Evolutionary conservation across 2,329 filamentous ascomycete genomes (phyloP).

Genomic region (Colletotrichum sp.): DNA sequence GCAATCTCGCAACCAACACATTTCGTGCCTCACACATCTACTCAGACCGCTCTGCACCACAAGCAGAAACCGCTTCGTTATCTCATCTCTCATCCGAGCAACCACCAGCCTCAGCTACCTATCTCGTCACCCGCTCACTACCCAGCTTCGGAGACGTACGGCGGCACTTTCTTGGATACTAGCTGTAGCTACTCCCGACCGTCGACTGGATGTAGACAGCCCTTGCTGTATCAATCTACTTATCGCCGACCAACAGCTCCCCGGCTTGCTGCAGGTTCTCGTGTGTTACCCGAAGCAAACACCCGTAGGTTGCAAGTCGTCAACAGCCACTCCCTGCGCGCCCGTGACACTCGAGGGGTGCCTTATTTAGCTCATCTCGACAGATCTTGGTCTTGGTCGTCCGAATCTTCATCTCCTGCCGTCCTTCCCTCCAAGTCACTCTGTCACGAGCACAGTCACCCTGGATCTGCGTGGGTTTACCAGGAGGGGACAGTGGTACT

Average conservation of each 20-base stretch:
- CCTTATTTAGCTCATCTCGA: constrained; percentile 18
- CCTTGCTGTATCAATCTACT: neutral
- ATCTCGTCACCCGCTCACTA: neutral
- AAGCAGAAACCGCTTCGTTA: neutral
- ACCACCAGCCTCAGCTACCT: neutral
- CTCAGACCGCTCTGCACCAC: neutral
- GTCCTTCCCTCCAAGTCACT: constrained; percentile 5
- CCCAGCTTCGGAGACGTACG: neutral
- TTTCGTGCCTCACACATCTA: neutral
- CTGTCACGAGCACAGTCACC: neutral
- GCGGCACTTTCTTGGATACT: neutral
- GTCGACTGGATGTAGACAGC: neutral
- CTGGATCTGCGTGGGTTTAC: constrained; percentile 1
- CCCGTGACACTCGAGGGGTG: neutral
- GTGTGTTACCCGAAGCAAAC: neutral
- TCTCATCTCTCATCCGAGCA: neutral
- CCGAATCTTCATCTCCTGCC: neutral
- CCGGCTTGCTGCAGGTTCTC: constrained; percentile 6
- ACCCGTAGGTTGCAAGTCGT: neutral
- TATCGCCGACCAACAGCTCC: neutral
- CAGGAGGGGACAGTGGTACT: constrained; percentile 5
- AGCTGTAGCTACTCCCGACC: neutral
- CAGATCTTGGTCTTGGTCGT: neutral
- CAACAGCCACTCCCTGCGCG: neutral
- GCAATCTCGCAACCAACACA: neutral